Evolutionary conservation across 176 grass and related monocot genomes (phyloP).

Genomic region (Cenchrus fungigraminus): DNA sequence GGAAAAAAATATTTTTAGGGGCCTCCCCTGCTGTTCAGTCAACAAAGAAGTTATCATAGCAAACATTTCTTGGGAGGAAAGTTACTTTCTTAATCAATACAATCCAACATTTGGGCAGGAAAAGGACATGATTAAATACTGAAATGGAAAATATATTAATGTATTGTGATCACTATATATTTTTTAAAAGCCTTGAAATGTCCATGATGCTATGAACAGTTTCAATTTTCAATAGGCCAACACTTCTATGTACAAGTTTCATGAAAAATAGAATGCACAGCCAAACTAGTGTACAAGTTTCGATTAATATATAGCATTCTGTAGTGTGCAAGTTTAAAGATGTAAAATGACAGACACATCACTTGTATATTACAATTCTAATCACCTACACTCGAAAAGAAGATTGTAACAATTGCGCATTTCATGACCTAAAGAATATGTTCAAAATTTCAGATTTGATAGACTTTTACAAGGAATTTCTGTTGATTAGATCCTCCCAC

Average conservation of each 20-base stretch:
- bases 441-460: neutral
- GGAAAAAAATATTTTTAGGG: neutral
- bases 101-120: neutral
- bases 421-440: neutral
- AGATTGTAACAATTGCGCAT: neutral
- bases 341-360: constrained; percentile 2
- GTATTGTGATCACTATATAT: neutral
- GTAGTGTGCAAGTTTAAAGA: neutral
- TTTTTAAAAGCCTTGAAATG: neutral
- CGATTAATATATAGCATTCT: neutral
- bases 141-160: neutral
- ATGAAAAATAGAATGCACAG: constrained; percentile 17
- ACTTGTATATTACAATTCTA: constrained; percentile 18
- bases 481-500: neutral
- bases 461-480: neutral
- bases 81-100: neutral
- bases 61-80: neutral
- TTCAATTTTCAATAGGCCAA: constrained; percentile 1
- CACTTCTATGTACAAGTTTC: neutral
- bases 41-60: neutral
- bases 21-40: neutral
- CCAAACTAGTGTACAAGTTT: too few species aligned
- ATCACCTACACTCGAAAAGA: neutral
- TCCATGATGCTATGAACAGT: neutral
- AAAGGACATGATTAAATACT: neutral